Percentiles rank a stretch among this genome's conserved stretches.
Evolutionary conservation across 768 basidiomycete genomes (phyloP).

Genomic region (Lactarius sp.): DNA sequence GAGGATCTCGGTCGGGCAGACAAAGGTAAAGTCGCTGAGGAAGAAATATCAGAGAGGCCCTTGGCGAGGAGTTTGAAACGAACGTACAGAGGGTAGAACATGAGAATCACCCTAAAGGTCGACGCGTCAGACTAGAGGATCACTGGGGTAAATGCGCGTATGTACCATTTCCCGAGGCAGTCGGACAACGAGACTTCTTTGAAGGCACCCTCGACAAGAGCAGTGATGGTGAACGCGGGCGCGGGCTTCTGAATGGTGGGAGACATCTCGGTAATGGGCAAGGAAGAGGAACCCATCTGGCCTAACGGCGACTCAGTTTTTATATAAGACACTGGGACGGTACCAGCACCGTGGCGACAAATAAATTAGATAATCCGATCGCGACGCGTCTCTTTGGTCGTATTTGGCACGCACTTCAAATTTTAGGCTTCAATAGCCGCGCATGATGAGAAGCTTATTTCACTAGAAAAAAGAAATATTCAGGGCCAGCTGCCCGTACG

Average conservation of each 20-base stretch:
- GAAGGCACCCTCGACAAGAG: slow-evolving; percentile 74
- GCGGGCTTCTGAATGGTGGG: slow-evolving; percentile 71
- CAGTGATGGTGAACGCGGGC: slow-evolving; percentile 69
- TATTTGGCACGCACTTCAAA: background rate
- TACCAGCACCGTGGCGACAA: background rate
- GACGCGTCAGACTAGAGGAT: background rate
- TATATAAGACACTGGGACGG: background rate
- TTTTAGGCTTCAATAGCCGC: no score
- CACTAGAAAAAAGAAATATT: background rate
- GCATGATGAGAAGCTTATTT: background rate
- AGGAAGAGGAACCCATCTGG: background rate
- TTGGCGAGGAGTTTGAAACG: background rate
- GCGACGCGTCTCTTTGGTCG: slow-evolving; percentile 16
- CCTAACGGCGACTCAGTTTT: background rate
- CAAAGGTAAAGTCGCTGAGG: slow-evolving; percentile 77
- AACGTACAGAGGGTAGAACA: slow-evolving; percentile 92
- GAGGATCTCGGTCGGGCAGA: slow-evolving; percentile 94
- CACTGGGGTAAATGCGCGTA: slow-evolving; percentile 8
- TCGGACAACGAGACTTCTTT: slow-evolving; percentile 68
- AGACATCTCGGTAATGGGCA: slow-evolving; percentile 37
- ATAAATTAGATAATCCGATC: background rate
- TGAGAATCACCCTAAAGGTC: slow-evolving; percentile 70
- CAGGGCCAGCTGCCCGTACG: no score
- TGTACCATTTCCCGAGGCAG: slow-evolving; percentile 79
- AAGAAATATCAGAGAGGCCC: background rate